These are phyloP conservation scores for Trichophyton mentagrophytes DNA, from an alignment of 2,329 filamentous ascomycete genomes.

Conservation along the genomic window DNA sequence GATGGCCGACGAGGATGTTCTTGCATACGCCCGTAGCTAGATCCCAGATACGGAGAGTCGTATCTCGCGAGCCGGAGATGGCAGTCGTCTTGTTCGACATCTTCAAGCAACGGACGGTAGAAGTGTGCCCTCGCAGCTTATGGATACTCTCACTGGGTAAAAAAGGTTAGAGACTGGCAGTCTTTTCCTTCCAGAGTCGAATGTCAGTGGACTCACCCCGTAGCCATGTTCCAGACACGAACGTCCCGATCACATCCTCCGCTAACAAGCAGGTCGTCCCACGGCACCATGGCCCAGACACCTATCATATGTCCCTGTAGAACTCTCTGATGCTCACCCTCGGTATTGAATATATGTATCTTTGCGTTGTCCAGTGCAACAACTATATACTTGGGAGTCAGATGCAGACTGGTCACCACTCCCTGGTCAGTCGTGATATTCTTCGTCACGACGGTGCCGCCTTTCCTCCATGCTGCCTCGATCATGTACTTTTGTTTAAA, in stretches of 20 bases:
- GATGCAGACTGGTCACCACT: slow-evolving; percentile 86
- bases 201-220: slow-evolving; percentile 48
- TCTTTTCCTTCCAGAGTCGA: too few species aligned
- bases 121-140: slow-evolving; percentile 85
- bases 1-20: slow-evolving; percentile 93
- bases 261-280: slow-evolving; percentile 88
- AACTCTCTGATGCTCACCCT: slow-evolving; percentile 76
- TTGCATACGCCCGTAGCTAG: slow-evolving; percentile 86
- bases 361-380: slow-evolving; percentile 95
- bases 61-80: slow-evolving; percentile 92
- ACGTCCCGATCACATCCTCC: slow-evolving; percentile 95
- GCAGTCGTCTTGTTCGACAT: slow-evolving; percentile 92
- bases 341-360: slow-evolving; percentile 93
- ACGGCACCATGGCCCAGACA: slow-evolving; percentile 98
- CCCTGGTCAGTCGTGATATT: slow-evolving; percentile 95
- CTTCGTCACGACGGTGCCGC: slow-evolving; percentile 67
- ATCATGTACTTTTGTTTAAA: slow-evolving; percentile 97
- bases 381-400: slow-evolving; percentile 93
- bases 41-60: slow-evolving; percentile 90
- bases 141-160: slow-evolving; percentile 56
- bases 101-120: slow-evolving; percentile 90
- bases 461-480: slow-evolving; percentile 89
- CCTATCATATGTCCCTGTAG: slow-evolving; percentile 96
- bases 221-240: slow-evolving; percentile 89
- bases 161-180: slow-evolving; percentile 1